Base-by-base conservation (phyloP, 2,329 filamentous ascomycete genomes). In the Arthrobotrys pseudoclavata region DNA sequence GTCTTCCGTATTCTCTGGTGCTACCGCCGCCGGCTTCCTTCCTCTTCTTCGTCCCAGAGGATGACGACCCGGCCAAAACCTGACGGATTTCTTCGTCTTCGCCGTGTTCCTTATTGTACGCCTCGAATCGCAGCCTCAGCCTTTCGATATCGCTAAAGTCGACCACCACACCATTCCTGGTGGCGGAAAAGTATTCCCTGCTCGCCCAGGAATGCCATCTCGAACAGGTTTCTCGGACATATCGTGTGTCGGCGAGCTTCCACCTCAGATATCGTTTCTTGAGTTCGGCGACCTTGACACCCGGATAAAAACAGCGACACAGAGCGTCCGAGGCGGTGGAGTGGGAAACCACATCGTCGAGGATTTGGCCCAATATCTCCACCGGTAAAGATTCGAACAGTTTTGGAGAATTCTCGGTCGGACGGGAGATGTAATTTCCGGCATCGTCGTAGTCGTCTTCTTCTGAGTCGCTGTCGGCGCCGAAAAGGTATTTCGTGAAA, bases 121-220 rank as follows among this genome's bases (percentile, higher is more conserved):
- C 75, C 47, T 71, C 75, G 6, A 78, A 42, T 12, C 75, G 52
- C 5, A 66, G 29, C 26, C 75, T 52, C 34, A 78, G 20, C 7
- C 20, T 34, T 29, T 78, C 45, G 55, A 78, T 72, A 29, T 78
- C 75, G 68, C 75, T 78, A 48, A 78, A 72, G 34, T 78, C 75
- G 5, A 78, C 75, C 1, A 78, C 75, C 20, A 78, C 53, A 13
- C 68, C 68, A 6, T 55, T 37, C 34, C 75, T 69, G n/a, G 29
- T 78, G n/a, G 72, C 60, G 22, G 67, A 72, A 60, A 78, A 78
- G 57, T 72, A 78, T 50, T 78, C 75, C 22, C 68, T 68, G 47
- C 75, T 78, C 13, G 69, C 75, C 75, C 75, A 78, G n/a, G 75
- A 78, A 64, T 78, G 75, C 61, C 61, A 78, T 15, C 69, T 34